Evolutionary conservation across 2,329 filamentous ascomycete genomes (phyloP), one percentile per base, ranked within the genome.

Genomic region (Atkinsonella texensis): DNA sequence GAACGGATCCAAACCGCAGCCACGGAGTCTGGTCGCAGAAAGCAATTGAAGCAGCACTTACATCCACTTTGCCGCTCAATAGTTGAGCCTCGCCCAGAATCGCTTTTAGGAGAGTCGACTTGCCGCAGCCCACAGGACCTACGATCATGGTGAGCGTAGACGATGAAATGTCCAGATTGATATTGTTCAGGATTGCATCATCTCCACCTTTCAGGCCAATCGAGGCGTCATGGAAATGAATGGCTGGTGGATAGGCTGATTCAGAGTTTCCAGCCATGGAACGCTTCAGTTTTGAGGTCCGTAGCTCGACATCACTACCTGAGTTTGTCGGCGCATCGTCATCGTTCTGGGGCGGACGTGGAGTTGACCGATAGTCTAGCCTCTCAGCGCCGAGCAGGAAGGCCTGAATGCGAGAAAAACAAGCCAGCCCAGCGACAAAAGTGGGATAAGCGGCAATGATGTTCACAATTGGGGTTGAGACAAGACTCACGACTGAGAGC

Each of bases 391-490:
- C 10, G 2, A 48, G 46, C 28, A 74, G 54, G n/a, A 69, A 71
- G 0, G 51, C 56, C 41, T 71, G 68, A 1, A 73, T 64, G 2
- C 68, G 61, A 23, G 56, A 53, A 6, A 67, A 51, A 48, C 68
- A 70, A 1, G 63, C 58, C 18, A 70, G 39, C 0, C 60, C 62
- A 0, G 65, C 59, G 13, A 70, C 54, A 0, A 70, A 46, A 0
- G 35, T 28, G 0, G 69, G 67, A 3, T 70, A 54, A 1, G 48
- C 53, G 42, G 70, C 64, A 11, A 72, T 64, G 0, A 71, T 42
- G 3, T 42, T 28, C 0, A 57, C 44, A 0, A 72, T 54, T 0
- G 70, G 70, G 1, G 53, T 50, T 0, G 64, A 59, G 1, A 72
- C 55, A 1, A 72, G 60, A 0, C 62, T 50, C 8, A 72, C 54